Conservation (phyloP, 495 filamentous ascomycete species). For the Trypethelium eluteriae region DNA sequence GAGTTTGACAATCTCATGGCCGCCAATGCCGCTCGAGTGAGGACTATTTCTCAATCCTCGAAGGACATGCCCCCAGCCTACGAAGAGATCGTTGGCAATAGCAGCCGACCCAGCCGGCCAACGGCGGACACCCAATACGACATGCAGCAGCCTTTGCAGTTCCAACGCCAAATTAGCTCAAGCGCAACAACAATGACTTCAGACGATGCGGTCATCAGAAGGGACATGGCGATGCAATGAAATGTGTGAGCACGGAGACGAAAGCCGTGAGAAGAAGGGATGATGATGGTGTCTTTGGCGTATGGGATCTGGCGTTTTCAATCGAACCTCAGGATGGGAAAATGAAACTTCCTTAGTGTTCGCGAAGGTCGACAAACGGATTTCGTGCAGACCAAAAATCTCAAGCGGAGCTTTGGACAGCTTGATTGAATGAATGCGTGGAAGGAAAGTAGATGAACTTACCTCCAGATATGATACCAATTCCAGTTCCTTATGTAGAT, state of each 20-base stretch:
- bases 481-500: neutral
- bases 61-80: slow-evolving; percentile 4
- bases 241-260: neutral
- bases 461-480: neutral
- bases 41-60: neutral
- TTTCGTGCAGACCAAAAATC: neutral
- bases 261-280: neutral
- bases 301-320: neutral
- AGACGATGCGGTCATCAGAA: neutral
- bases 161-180: neutral
- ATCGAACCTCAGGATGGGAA: neutral
- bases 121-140: neutral
- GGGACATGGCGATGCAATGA: neutral
- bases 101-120: neutral
- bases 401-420: neutral
- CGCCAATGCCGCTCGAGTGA: slow-evolving; percentile 10
- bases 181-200: neutral
- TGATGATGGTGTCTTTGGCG: neutral
- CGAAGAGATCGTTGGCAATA: neutral
- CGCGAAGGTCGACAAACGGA: neutral
- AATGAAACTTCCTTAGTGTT: neutral
- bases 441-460: neutral
- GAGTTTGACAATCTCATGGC: slow-evolving; percentile 6
- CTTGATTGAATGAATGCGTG: neutral
- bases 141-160: neutral